Percentiles rank a stretch among this genome's conserved stretches.
Conservation (phyloP, 2,329 filamentous ascomycete species). For the Nakataea oryzae region DNA sequence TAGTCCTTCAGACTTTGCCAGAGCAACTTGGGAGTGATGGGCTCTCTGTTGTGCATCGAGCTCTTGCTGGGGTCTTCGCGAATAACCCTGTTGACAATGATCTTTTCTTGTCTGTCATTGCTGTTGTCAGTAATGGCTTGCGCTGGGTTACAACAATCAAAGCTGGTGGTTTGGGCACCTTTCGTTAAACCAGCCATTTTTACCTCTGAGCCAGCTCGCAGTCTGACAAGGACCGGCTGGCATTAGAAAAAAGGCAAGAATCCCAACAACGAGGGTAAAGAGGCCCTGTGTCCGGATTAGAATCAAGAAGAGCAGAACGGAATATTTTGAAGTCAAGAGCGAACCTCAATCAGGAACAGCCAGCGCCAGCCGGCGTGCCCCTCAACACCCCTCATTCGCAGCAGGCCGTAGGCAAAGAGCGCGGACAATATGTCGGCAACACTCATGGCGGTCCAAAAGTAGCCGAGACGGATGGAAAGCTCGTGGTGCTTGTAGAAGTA, state of each 20-base stretch:
- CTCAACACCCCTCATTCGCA: conserved; percentile 27
- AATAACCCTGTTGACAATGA: conserved; percentile 47
- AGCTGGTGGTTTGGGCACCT: conserved; percentile 12
- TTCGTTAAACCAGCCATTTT: conserved; percentile 49
- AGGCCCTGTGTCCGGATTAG: conserved; percentile 19
- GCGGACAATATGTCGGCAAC: conserved; percentile 27
- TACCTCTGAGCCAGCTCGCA: conserved; percentile 39
- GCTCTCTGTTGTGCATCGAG: conserved; percentile 50
- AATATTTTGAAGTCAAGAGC: background rate
- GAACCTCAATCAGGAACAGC: conserved; percentile 45
- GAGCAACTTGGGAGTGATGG: conserved; percentile 36
- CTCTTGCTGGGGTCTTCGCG: conserved; percentile 51
- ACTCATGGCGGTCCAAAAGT: conserved; percentile 30
- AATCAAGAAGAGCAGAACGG: background rate
- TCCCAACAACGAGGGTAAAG: conserved; percentile 34
- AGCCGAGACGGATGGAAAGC: conserved; percentile 25
- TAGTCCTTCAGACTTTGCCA: conserved; percentile 37
- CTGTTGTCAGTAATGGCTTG: background rate
- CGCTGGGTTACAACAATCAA: background rate
- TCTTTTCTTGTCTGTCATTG: conserved; percentile 36
- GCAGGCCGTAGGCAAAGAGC: conserved; percentile 25
- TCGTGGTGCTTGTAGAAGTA: conserved; percentile 33
- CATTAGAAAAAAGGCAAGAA: conserved; percentile 44
- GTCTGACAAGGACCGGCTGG: conserved; percentile 41
- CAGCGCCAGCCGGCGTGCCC: conserved; percentile 31